Conservation (phyloP, 2,329 filamentous ascomycete genomes). For the Talaromyces sp. region DNA sequence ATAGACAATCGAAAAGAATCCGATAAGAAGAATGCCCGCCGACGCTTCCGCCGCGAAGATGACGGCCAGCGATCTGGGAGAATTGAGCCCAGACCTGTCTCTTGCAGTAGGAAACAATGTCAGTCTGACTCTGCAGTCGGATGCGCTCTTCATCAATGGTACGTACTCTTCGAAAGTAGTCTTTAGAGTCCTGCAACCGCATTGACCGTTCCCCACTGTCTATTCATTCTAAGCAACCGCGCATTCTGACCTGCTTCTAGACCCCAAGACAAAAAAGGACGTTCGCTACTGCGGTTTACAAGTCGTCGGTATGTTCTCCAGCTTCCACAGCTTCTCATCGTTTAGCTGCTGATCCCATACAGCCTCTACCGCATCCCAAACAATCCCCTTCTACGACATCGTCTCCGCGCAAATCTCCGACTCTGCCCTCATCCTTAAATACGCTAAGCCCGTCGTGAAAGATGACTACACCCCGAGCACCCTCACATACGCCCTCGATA, state of each 20-base stretch:
- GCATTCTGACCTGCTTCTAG: conserved; percentile 4
- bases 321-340: conserved; percentile 1
- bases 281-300: conserved; percentile 17
- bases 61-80: conserved; percentile 30
- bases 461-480: conserved; percentile 58
- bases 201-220: background rate
- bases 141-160: conserved; percentile 60
- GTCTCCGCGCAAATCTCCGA: conserved; percentile 70
- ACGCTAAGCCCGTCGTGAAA: conserved; percentile 61
- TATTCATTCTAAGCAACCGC: background rate
- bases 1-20: background rate
- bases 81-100: conserved; percentile 43
- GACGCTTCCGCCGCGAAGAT: conserved; percentile 29
- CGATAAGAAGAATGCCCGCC: conserved; percentile 14
- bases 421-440: conserved; percentile 65
- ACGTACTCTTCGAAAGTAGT: conserved; percentile 21
- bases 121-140: conserved; percentile 57
- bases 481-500: conserved; percentile 58
- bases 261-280: conserved; percentile 6
- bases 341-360: conserved; percentile 18
- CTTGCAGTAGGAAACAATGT: conserved; percentile 56
- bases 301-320: conserved; percentile 3
- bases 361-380: conserved; percentile 47
- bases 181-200: background rate
- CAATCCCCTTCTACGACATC: conserved; percentile 76